Conservation (phyloP, 441 rosid species). For the Erodium moschatum region DNA sequence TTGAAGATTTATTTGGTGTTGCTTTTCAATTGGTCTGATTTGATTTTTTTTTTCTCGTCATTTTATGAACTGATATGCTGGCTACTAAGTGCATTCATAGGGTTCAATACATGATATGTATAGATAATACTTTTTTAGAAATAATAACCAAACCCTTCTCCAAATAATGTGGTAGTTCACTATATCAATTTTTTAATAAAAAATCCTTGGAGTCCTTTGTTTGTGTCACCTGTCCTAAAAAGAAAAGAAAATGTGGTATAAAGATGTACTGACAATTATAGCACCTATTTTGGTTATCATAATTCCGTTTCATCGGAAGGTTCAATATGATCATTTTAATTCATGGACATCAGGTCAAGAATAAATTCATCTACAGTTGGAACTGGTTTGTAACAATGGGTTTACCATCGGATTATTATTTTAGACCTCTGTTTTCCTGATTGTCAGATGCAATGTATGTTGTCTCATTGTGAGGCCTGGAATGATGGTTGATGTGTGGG, state of each 20-base stretch:
- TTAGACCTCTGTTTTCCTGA: neutral
- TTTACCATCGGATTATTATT: neutral
- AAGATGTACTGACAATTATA: neutral
- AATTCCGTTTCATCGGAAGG: neutral
- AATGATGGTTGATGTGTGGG: neutral
- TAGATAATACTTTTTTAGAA: neutral
- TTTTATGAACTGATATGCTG: neutral
- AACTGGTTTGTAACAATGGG: neutral
- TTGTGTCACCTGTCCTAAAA: neutral
- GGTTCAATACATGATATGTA: neutral
- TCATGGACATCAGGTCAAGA: neutral
- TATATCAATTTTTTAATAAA: neutral
- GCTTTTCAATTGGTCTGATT: neutral
- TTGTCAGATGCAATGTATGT: neutral
- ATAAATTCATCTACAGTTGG: no score
- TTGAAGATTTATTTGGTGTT: slow-evolving; percentile 1
- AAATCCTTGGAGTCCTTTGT: neutral
- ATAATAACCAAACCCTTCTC: neutral
- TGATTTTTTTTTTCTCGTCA: no score
- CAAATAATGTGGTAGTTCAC: neutral
- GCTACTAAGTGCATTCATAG: neutral
- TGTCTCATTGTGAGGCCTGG: neutral
- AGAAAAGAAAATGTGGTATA: neutral
- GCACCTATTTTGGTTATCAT: neutral
- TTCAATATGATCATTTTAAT: neutral